Percentiles rank a stretch among this genome's conserved stretches.
Conservation (phyloP, 371 early-diverging fungal genomes). For the Apophysomyces sp. region DNA sequence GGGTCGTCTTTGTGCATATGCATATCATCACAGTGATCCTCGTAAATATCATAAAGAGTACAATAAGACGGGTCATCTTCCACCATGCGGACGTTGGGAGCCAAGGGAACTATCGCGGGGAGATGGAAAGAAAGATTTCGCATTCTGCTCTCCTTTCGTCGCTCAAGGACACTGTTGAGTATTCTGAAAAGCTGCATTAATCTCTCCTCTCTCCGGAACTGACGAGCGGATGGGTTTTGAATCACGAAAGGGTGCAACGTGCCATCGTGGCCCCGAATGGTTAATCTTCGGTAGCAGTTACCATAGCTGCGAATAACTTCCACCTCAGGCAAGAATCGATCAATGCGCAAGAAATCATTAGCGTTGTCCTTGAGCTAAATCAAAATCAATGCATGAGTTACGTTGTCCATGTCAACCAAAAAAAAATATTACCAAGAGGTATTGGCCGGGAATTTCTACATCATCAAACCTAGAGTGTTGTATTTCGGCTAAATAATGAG, state of each 20-base stretch:
- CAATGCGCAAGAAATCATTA: slow-evolving; percentile 92
- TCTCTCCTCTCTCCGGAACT: slow-evolving; percentile 91
- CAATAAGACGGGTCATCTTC: slow-evolving; percentile 89
- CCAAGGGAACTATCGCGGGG: slow-evolving; percentile 88
- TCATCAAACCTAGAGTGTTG: slow-evolving; percentile 98
- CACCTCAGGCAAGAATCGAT: slow-evolving; percentile 90
- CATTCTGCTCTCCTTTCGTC: slow-evolving; percentile 75
- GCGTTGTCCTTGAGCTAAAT: slow-evolving; percentile 71
- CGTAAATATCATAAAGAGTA: slow-evolving; percentile 85
- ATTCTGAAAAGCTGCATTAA: slow-evolving; percentile 91
- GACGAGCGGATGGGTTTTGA: slow-evolving; percentile 87
- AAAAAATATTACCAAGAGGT: slow-evolving; percentile 61
- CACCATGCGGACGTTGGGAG: slow-evolving; percentile 91
- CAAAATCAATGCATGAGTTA: too few species aligned
- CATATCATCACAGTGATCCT: slow-evolving; percentile 71
- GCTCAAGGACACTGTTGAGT: slow-evolving; percentile 80
- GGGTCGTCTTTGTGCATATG: slow-evolving; percentile 83
- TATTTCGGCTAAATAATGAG: slow-evolving; percentile 94
- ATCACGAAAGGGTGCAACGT: slow-evolving; percentile 86
- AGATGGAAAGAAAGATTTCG: slow-evolving; percentile 88
- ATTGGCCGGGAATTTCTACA: slow-evolving; percentile 98
- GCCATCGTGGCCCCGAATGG: slow-evolving; percentile 93
- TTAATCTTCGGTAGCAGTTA: slow-evolving; percentile 74
- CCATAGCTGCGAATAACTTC: slow-evolving; percentile 78
- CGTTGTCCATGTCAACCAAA: background rate